Evolutionary conservation across 345 rosid genomes (phyloP).

Genomic region (Euclidium syriacum): DNA sequence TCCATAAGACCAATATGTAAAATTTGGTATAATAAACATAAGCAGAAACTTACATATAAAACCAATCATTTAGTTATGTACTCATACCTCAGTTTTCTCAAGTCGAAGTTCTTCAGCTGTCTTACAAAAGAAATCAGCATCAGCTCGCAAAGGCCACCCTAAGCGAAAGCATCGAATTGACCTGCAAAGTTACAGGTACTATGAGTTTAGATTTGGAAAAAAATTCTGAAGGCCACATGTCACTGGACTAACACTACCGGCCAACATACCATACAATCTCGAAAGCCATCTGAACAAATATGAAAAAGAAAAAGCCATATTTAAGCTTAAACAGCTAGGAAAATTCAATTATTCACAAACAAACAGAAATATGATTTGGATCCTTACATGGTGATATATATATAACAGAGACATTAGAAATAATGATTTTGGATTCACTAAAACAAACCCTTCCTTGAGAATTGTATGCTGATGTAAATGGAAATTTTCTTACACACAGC

Average conservation of each 20-base stretch:
- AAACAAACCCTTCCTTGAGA: too few species aligned
- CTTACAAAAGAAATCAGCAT: conserved; percentile 61
- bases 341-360: neutral
- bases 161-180: conserved; percentile 62
- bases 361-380: neutral
- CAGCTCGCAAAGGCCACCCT: conserved; percentile 75
- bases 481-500: too few species aligned
- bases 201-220: neutral
- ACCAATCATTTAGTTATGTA: neutral
- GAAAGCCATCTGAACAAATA: conserved; percentile 30
- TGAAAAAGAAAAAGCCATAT: neutral
- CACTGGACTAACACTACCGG: conserved; percentile 55
- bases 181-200: conserved; percentile 35
- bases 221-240: conserved; percentile 48
- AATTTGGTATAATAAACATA: too few species aligned
- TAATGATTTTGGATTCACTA: too few species aligned
- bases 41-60: too few species aligned
- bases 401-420: conserved; percentile 84
- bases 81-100: conserved; percentile 43
- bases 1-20: too few species aligned
- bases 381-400: conserved; percentile 86
- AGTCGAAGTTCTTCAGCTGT: conserved; percentile 31
- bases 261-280: conserved; percentile 57
- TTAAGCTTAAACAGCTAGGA: neutral
- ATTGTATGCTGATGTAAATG: too few species aligned